phyloP scores from a whole-genome alignment of 345 rosid genomes.

The Arabidopsis suecica region DNA sequence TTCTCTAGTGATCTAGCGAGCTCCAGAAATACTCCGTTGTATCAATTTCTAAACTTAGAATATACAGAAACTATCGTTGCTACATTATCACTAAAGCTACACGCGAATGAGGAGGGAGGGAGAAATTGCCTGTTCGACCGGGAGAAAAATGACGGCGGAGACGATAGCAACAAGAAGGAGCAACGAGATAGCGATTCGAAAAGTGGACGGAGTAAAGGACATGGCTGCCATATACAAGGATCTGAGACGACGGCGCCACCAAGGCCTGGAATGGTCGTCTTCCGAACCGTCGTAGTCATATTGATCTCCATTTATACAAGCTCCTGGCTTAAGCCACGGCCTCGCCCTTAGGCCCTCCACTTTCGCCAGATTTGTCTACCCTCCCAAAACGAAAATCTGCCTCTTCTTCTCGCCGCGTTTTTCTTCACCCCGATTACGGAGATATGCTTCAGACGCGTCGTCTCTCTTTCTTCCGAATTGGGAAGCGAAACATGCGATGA shows the following conservation, averaged over 20 bases:
- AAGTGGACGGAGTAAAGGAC: conserved; percentile 44
- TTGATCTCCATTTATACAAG: conserved; percentile 30
- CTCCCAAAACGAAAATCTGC: conserved; percentile 15
- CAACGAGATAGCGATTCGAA: conserved; percentile 48
- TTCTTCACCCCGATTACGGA: conserved; percentile 4
- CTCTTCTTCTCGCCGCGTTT: conserved; percentile 3
- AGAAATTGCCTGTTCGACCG: conserved; percentile 49
- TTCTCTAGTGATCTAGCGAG: neutral
- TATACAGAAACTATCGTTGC: neutral
- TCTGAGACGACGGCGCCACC: conserved; percentile 49
- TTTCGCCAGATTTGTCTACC: conserved; percentile 46
- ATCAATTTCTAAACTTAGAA: neutral
- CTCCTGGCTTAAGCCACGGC: conserved; percentile 48
- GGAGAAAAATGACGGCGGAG: conserved; percentile 51
- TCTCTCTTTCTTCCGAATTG: conserved; percentile 7
- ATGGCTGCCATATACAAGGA: conserved; percentile 43
- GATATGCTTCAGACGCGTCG: conserved; percentile 24
- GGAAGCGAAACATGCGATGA: neutral
- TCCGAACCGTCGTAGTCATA: conserved; percentile 36
- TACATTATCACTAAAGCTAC: conserved; percentile 16
- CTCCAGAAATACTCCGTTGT: neutral
- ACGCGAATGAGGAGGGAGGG: neutral
- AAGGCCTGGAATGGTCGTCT: conserved; percentile 42
- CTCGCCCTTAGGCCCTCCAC: conserved; percentile 51
- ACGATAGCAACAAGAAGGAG: conserved; percentile 45